phyloP scores from a whole-genome alignment of 176 grass and related monocot genomes.

The Hyparrhenia diplandra region DNA sequence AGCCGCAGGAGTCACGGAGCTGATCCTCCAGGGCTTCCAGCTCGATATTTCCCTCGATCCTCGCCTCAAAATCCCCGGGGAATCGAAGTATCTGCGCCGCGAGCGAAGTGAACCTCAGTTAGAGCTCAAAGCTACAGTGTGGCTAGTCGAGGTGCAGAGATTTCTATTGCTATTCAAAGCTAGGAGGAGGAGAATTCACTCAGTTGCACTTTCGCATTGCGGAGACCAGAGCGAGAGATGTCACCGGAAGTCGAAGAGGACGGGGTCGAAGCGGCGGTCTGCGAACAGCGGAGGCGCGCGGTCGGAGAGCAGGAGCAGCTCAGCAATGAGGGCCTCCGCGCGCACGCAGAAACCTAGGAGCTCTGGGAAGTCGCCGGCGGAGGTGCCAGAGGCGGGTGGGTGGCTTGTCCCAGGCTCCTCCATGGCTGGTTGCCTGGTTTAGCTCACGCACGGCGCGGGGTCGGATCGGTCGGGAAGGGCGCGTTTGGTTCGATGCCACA shows the following conservation, averaged over 20 bases:
- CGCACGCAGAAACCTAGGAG: conserved; percentile 64
- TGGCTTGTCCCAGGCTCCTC: background rate
- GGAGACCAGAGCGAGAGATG: background rate
- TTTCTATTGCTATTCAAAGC: background rate
- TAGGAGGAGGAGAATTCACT: background rate
- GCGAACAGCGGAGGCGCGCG: conserved; percentile 46
- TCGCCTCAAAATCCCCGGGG: conserved; percentile 62
- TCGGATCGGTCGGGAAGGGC: background rate
- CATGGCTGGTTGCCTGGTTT: conserved; percentile 10
- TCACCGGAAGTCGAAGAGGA: conserved; percentile 77
- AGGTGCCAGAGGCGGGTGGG: background rate
- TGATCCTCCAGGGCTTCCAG: conserved; percentile 66
- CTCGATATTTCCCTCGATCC: conserved; percentile 46
- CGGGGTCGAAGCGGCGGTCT: conserved; percentile 47
- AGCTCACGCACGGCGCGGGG: too few relatives aligned
- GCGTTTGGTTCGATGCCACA: too few relatives aligned
- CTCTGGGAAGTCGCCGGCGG: conserved; percentile 41
- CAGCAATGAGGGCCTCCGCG: conserved; percentile 59
- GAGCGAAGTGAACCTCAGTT: background rate
- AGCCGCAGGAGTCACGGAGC: conserved; percentile 55
- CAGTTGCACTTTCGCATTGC: background rate
- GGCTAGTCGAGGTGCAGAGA: background rate
- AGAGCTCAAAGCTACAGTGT: background rate
- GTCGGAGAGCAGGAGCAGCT: conserved; percentile 61
- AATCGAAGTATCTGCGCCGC: conserved; percentile 57